These are phyloP conservation scores for Batkoa obscura DNA, from an alignment of 371 early-diverging fungal species.

Conservation along the genomic window DNA sequence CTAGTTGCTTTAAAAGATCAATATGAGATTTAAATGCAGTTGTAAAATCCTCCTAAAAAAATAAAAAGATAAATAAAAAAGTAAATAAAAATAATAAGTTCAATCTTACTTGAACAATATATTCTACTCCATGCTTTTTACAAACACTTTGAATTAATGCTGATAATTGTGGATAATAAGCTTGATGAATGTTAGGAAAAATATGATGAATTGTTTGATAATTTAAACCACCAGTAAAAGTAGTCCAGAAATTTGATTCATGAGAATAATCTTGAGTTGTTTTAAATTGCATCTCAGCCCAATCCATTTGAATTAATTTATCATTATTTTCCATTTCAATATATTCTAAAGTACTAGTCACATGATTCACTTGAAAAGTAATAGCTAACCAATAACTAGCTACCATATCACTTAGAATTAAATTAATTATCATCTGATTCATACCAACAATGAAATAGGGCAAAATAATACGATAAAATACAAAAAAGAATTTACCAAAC, in stretches of 20 bases:
- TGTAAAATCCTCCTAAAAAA: too few species aligned
- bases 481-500: constrained; percentile 31
- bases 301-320: constrained; percentile 23
- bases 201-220: constrained; percentile 37
- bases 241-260: constrained; percentile 24
- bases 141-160: constrained; percentile 23
- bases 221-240: constrained; percentile 29
- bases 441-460: constrained; percentile 17
- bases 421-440: constrained; percentile 14
- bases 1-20: too few species aligned
- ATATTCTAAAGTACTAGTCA: constrained; percentile 25
- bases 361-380: constrained; percentile 41
- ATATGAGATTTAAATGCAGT: too few species aligned
- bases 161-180: constrained; percentile 25
- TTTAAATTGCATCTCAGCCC: constrained; percentile 34
- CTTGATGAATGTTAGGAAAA: constrained; percentile 32
- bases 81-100: too few species aligned
- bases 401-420: constrained; percentile 21
- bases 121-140: constrained; percentile 21
- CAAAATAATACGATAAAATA: constrained; percentile 22
- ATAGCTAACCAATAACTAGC: constrained; percentile 29
- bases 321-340: constrained; percentile 22
- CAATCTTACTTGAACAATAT: constrained; percentile 2
- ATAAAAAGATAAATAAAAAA: too few species aligned
- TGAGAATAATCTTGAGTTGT: constrained; percentile 41